These are phyloP conservation scores for Geotrichum citri-aurantii DNA, from an alignment of 1,139 yeast species.

Conservation along the genomic window DNA sequence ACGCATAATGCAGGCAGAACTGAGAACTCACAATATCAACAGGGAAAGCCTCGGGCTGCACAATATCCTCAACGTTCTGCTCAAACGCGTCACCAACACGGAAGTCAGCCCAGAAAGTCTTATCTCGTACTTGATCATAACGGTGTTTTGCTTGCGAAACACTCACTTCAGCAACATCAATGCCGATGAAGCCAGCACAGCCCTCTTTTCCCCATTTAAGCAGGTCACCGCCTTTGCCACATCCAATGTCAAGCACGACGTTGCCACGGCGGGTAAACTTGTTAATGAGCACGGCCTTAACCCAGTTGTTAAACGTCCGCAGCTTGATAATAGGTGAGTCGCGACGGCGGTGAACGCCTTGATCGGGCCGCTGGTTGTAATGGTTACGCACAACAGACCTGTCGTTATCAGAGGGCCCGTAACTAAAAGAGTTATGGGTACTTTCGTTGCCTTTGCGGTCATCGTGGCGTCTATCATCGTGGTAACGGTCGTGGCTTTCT, in stretches of 20 bases:
- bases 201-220: constrained; percentile 78
- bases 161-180: constrained; percentile 87
- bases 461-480: not conserved
- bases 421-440: constrained; percentile 24
- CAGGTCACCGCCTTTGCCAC: constrained; percentile 98
- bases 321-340: constrained; percentile 80
- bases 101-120: constrained; percentile 64
- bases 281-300: constrained; percentile 79
- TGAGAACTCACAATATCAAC: constrained; percentile 87
- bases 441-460: constrained; percentile 10
- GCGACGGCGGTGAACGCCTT: constrained; percentile 59
- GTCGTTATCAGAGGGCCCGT: constrained; percentile 26
- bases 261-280: constrained; percentile 47
- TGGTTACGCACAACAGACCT: constrained; percentile 65
- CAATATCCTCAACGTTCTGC: constrained; percentile 60
- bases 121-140: constrained; percentile 48
- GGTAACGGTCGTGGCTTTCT: no score
- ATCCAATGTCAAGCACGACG: constrained; percentile 77
- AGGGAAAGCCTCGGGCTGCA: constrained; percentile 68
- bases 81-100: constrained; percentile 90
- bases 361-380: constrained; percentile 77
- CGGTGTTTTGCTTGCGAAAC: constrained; percentile 78
- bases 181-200: constrained; percentile 74
- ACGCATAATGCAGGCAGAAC: constrained; percentile 91
- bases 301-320: constrained; percentile 84